These are phyloP conservation scores for Vitis labrusca DNA, from an alignment of 164 flowering plant genomes.

Conservation along the genomic window DNA sequence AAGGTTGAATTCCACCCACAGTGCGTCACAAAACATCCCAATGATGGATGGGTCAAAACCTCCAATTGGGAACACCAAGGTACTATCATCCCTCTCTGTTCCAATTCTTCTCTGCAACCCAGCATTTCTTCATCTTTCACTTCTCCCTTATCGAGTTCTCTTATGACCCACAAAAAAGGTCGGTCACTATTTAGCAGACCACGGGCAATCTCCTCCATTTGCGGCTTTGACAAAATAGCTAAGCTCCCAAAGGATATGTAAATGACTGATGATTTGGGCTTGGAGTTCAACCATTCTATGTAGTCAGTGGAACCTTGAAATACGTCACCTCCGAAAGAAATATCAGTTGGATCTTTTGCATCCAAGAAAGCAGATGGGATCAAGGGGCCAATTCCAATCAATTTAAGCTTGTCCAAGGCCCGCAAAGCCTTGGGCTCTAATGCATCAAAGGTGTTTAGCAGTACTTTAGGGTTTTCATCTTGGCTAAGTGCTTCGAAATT, in stretches of 20 bases:
- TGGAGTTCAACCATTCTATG: not conserved
- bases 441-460: not conserved
- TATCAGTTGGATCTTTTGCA: not conserved
- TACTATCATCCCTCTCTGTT: not conserved
- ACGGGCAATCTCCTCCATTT: not conserved
- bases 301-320: not conserved
- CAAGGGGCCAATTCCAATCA: no score
- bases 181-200: not conserved
- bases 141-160: not conserved
- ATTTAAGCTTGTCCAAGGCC: no score
- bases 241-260: not conserved
- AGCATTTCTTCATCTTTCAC: not conserved
- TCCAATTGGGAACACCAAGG: not conserved
- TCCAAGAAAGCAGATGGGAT: not conserved
- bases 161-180: not conserved
- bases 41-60: not conserved
- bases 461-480: not conserved
- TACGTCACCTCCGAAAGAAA: not conserved
- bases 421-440: not conserved
- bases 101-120: not conserved
- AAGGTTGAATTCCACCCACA: no score
- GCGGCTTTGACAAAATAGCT: not conserved
- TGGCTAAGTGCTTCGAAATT: not conserved
- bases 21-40: not conserved
- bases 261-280: not conserved